Base-by-base conservation (phyloP, 352 stramenopile species). In the Aphanomyces stellatus region DNA sequence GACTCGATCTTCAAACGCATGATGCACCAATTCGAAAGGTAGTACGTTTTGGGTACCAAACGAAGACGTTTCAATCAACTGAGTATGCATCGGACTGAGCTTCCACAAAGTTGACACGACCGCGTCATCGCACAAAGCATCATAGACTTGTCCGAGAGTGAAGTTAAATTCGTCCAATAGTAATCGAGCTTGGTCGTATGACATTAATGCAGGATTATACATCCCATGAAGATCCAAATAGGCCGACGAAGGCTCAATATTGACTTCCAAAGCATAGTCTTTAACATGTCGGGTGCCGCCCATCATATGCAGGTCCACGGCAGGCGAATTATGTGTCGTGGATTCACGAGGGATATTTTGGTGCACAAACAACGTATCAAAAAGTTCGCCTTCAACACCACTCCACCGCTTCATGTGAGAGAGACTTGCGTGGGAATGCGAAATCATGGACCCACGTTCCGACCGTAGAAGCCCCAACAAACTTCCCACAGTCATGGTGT, bases 341-440 rank as follows among this genome's bases (percentile, higher is more conserved):
- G 22, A 37, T 15, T 13, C 30, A 19, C 33, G 6, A 19, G 49
- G 19, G 22, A 34, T 22, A 37, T 30, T 57, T 24, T 57, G 49
- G 30, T 34, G 33, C 19, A 34, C 49, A 57, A 57, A 57, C 3
- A 57, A n/a, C 25, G 49, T 57, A 30, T 57, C 49, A 57, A 40
- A 57, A 15, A 57, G 30, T 4, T 57, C 49, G 49, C 49, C 49
- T 37, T 57, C 49, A 37, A 35, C 27, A 19, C 49, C 49, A 57
- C 22, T 40, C 49, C 49, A 57, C 33, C 19, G 7, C 27, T 57
- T 57, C 6, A 57, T 35, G 49, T 57, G 17, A 33, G 19, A 15
- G 6, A 57, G 30, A 30, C 49, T 35, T 1, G 27, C 49, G 33
- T 57, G 49, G 22, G 49, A 35, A 57, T 35, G 25, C 7, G 1